A percentile compares a stretch with the other conserved stretches of the same genome.
phyloP scores from a whole-genome alignment of 2,329 filamentous ascomycete species.

The Colletotrichum sansevieriae region DNA sequence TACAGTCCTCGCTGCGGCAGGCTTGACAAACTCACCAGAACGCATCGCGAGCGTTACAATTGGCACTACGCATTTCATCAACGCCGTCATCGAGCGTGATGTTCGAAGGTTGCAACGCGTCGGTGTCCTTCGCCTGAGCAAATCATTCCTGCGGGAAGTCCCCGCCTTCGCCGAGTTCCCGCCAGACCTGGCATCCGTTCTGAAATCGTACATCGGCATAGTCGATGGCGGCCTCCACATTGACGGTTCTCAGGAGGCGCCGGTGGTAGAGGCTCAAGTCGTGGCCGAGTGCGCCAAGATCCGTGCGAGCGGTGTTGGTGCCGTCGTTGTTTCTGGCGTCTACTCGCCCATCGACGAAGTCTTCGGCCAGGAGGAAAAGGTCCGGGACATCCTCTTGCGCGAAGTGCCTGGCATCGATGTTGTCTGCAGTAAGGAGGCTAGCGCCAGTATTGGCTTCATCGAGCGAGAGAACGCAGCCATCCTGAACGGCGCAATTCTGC shows the following conservation, averaged over 20 bases:
- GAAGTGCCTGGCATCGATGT: slow-evolving; percentile 59
- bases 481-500: slow-evolving; percentile 72
- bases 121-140: slow-evolving; percentile 67
- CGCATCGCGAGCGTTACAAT: slow-evolving; percentile 64
- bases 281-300: slow-evolving; percentile 55
- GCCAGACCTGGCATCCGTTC: slow-evolving; percentile 59
- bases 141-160: slow-evolving; percentile 64
- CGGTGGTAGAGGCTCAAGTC: slow-evolving; percentile 48
- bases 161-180: slow-evolving; percentile 68
- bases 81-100: slow-evolving; percentile 69
- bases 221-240: slow-evolving; percentile 66
- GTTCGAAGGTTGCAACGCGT: slow-evolving; percentile 60
- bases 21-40: slow-evolving; percentile 46
- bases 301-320: slow-evolving; percentile 57
- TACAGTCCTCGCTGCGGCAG: slow-evolving; percentile 55
- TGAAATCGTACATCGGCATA: slow-evolving; percentile 60
- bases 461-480: slow-evolving; percentile 76
- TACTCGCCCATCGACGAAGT: slow-evolving; percentile 66
- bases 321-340: slow-evolving; percentile 62
- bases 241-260: slow-evolving; percentile 61
- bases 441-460: slow-evolving; percentile 64
- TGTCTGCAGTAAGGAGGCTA: slow-evolving; percentile 65
- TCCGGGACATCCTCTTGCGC: slow-evolving; percentile 56
- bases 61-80: slow-evolving; percentile 70
- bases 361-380: slow-evolving; percentile 61